phyloP scores from a whole-genome alignment of 805 yeast species.

The Dipodascus geniculatus region DNA sequence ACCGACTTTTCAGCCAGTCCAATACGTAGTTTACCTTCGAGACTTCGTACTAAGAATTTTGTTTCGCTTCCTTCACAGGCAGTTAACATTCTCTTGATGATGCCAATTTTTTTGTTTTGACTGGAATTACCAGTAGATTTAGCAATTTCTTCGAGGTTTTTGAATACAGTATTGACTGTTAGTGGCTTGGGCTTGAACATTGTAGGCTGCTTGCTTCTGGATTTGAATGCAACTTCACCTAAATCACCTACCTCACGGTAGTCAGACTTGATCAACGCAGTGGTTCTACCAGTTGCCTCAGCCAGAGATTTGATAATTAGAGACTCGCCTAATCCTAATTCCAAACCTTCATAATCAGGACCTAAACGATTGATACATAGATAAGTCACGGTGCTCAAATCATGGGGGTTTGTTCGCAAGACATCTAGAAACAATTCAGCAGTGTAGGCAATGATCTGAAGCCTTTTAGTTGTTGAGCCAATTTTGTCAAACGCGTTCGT shows the following conservation, averaged over 20 bases:
- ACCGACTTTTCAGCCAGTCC: constrained; percentile 93
- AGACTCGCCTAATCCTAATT: constrained; percentile 88
- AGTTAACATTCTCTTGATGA: constrained; percentile 74
- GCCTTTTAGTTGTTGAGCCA: constrained; percentile 70
- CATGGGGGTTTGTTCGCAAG: constrained; percentile 39
- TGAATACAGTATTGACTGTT: constrained; percentile 62
- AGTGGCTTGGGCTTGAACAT: constrained; percentile 88
- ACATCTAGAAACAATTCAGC: constrained; percentile 62
- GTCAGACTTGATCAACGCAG: constrained; percentile 58
- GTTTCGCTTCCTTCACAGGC: constrained; percentile 83
- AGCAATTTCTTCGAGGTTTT: constrained; percentile 66
- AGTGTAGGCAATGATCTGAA: constrained; percentile 67
- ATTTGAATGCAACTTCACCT: constrained; percentile 76
- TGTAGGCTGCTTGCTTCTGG: constrained; percentile 76
- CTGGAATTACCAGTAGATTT: constrained; percentile 67
- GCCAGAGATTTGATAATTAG: constrained; percentile 77
- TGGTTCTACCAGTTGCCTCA: constrained; percentile 77
- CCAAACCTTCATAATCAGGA: constrained; percentile 93
- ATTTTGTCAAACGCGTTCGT: constrained; percentile 63
- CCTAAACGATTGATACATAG: constrained; percentile 81
- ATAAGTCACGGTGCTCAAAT: constrained; percentile 62
- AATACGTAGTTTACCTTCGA: constrained; percentile 87
- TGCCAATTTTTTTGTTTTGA: constrained; percentile 62
- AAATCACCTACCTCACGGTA: constrained; percentile 78
- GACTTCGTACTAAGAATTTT: constrained; percentile 74